Evolutionary conservation across 257 asterid species (phyloP).

Genomic region (Anisodus acutangulus): DNA sequence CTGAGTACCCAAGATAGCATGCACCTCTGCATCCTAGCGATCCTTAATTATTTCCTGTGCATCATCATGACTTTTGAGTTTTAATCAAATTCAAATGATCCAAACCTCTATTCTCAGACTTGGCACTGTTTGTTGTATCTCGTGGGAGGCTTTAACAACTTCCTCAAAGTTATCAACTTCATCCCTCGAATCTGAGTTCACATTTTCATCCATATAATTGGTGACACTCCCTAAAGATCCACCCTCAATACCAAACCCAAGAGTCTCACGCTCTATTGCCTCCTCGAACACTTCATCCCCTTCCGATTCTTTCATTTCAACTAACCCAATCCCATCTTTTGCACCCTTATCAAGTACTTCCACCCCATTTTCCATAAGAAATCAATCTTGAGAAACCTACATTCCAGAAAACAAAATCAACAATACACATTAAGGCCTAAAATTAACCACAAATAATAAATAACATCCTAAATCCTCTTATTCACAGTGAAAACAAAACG

Average conservation of each 20-base stretch:
- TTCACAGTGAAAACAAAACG: too few relatives aligned
- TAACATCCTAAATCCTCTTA: too few relatives aligned
- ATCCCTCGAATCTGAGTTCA: too few relatives aligned
- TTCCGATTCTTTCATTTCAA: constrained; percentile 43
- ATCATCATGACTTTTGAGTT: constrained; percentile 32
- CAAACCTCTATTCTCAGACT: constrained; percentile 49
- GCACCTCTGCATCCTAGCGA: constrained; percentile 37
- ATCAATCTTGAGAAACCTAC: constrained; percentile 44
- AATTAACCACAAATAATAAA: too few relatives aligned
- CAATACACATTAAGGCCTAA: not conserved
- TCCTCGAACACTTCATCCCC: constrained; percentile 57
- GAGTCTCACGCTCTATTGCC: constrained; percentile 47
- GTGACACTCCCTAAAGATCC: too few relatives aligned
- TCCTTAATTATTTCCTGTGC: constrained; percentile 35
- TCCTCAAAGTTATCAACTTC: too few relatives aligned
- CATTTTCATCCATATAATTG: too few relatives aligned
- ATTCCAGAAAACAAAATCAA: constrained; percentile 14
- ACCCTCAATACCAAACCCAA: constrained; percentile 34
- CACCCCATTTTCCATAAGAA: constrained; percentile 67
- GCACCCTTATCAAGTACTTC: constrained; percentile 41
- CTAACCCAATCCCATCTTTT: constrained; percentile 35
- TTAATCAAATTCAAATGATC: constrained; percentile 36
- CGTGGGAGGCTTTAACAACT: too few relatives aligned
- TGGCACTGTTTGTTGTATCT: not conserved
- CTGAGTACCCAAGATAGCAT: constrained; percentile 40